Percentiles rank a stretch among this genome's conserved stretches.
Conservation (phyloP, 176 grass and related monocot genomes). For the Lolium multiflorum region DNA sequence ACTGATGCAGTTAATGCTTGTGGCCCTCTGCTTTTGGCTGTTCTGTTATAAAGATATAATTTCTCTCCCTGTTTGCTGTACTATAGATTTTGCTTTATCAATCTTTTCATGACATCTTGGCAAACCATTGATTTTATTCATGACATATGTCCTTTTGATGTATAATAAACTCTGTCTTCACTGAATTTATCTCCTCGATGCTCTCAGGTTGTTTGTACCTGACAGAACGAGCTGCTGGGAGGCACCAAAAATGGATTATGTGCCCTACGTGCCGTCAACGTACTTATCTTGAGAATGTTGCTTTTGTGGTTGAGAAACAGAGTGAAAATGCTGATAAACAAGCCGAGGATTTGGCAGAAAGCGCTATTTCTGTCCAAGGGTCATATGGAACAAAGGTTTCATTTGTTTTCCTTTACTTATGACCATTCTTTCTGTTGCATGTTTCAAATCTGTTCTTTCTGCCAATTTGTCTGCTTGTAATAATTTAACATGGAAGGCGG, state of each 20-base stretch:
- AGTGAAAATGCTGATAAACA: slow-evolving; percentile 48
- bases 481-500: slow-evolving; percentile 1
- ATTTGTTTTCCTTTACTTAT: slow-evolving; percentile 37
- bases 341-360: slow-evolving; percentile 62
- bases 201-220: slow-evolving; percentile 81
- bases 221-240: slow-evolving; percentile 74
- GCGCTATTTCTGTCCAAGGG: slow-evolving; percentile 68
- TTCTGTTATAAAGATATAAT: not conserved
- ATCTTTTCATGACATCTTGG: slow-evolving; percentile 1
- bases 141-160: slow-evolving; percentile 29
- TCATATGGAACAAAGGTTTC: slow-evolving; percentile 96
- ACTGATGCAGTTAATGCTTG: slow-evolving; percentile 23
- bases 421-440: not conserved
- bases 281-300: slow-evolving; percentile 85
- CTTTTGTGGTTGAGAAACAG: slow-evolving; percentile 84
- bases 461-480: not conserved
- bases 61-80: not conserved
- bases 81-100: slow-evolving; percentile 10
- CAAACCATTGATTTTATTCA: slow-evolving; percentile 35
- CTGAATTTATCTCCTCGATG: slow-evolving; percentile 33
- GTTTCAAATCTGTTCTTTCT: slow-evolving; percentile 31
- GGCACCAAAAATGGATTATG: slow-evolving; percentile 83
- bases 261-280: slow-evolving; percentile 91
- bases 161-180: not conserved
- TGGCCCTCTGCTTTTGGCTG: slow-evolving; percentile 14